A percentile compares a stretch with the other conserved stretches of the same genome.
Conservation (phyloP, 768 basidiomycete genomes). For the Krasilnikovozyma curviuscula region DNA sequence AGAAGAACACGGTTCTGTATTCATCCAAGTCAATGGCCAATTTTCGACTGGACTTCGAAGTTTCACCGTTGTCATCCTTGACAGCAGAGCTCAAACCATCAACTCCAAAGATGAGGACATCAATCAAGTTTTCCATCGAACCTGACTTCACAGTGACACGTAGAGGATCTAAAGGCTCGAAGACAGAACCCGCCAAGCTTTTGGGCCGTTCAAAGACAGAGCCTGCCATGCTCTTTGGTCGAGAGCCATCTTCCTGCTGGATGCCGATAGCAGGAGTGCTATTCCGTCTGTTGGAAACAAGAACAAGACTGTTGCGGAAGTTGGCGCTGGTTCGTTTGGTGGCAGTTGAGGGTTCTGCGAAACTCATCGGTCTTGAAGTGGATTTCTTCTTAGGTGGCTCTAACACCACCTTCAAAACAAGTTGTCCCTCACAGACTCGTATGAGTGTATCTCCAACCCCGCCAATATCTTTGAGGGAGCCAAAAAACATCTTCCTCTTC, state of each 20-base stretch:
- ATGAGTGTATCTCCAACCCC: slow-evolving; percentile 5
- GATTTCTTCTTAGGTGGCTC: neutral
- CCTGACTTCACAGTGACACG: slow-evolving; percentile 62
- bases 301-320: neutral
- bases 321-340: neutral
- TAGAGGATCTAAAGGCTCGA: slow-evolving; percentile 44
- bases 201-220: neutral
- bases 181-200: slow-evolving; percentile 2
- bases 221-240: neutral
- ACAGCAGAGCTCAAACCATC: slow-evolving; percentile 16
- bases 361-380: slow-evolving; percentile 1
- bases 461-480: slow-evolving; percentile 1
- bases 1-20: slow-evolving; percentile 66
- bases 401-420: neutral
- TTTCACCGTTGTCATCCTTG: slow-evolving; percentile 1
- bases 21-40: slow-evolving; percentile 38
- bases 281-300: neutral
- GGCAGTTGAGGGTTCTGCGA: neutral
- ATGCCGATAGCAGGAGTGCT: neutral
- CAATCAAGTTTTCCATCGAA: slow-evolving; percentile 52
- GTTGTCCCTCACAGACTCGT: neutral
- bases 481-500: neutral
- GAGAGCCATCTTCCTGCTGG: neutral
- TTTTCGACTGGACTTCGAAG: neutral
- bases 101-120: slow-evolving; percentile 56